Conservation (phyloP, 108 stramenopile species). For the Skeletonema costatum region DNA sequence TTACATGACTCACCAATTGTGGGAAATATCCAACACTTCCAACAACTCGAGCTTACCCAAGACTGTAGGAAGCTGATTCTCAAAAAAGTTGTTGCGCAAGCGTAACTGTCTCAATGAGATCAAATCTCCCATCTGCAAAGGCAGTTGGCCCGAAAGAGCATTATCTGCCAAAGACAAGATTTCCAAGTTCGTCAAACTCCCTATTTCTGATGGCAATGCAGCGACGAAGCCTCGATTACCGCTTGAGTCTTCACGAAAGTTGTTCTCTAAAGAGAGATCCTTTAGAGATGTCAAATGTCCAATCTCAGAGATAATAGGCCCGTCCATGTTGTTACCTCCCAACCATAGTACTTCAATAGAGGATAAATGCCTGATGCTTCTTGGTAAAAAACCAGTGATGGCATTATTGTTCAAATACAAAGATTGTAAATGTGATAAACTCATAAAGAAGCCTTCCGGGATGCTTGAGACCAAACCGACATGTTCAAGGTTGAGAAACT, state of each 20-base stretch:
- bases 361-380: conserved; percentile 16
- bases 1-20: conserved; percentile 35
- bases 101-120: conserved; percentile 36
- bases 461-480: conserved; percentile 30
- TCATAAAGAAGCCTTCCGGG: conserved; percentile 20
- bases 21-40: conserved; percentile 40
- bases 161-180: conserved; percentile 26
- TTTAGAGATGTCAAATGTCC: conserved; percentile 25
- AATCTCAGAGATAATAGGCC: conserved; percentile 36
- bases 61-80: conserved; percentile 27
- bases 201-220: conserved; percentile 28
- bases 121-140: conserved; percentile 32
- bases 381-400: conserved; percentile 49
- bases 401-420: conserved; percentile 64
- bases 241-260: conserved; percentile 26
- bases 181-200: conserved; percentile 28
- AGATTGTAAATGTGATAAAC: conserved; percentile 37
- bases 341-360: conserved; percentile 47
- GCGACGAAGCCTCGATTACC: conserved; percentile 26
- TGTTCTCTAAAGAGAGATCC: conserved; percentile 39
- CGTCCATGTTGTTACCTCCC: conserved; percentile 47
- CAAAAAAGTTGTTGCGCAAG: conserved; percentile 39
- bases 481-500: conserved; percentile 27
- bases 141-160: conserved; percentile 32
- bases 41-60: conserved; percentile 37